Conservation (phyloP, 2,329 filamentous ascomycete genomes). For the Fusarium bactridioides region DNA sequence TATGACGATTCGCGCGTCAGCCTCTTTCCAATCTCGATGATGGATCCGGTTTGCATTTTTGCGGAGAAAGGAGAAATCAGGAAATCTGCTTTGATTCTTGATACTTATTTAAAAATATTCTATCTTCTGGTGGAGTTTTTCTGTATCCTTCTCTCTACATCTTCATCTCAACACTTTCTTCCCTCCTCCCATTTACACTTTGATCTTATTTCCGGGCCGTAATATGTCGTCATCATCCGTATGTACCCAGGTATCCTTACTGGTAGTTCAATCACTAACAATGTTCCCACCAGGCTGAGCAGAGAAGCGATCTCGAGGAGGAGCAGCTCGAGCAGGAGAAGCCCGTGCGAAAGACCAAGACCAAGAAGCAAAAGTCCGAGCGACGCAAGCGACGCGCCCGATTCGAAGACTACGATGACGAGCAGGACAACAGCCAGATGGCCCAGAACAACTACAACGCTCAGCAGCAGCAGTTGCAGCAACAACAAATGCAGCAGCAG, state of each 20-base stretch:
- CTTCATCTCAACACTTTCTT: neutral
- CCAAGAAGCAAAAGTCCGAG: constrained; percentile 30
- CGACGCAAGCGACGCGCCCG: constrained; percentile 31
- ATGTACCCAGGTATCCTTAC: neutral
- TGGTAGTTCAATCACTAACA: neutral
- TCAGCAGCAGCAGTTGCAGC: constrained; percentile 29
- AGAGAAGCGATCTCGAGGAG: constrained; percentile 30
- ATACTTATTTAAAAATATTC: constrained; percentile 17
- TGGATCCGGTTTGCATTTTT: constrained; percentile 5
- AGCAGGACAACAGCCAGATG: constrained; percentile 22
- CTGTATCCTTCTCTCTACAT: constrained; percentile 24
- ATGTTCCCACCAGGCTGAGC: constrained; percentile 1
- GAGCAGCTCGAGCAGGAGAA: constrained; percentile 29
- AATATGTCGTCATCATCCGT: constrained; percentile 29
- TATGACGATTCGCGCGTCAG: constrained; percentile 30
- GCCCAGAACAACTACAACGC: constrained; percentile 21
- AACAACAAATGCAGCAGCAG: constrained; percentile 24
- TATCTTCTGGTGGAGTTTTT: constrained; percentile 11
- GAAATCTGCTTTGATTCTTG: neutral
- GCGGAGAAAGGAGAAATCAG: constrained; percentile 7
- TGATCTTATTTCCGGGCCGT: constrained; percentile 1
- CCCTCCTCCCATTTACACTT: neutral
- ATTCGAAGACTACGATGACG: constrained; percentile 27
- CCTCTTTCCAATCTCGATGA: constrained; percentile 19
- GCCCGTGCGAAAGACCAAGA: constrained; percentile 29